These are phyloP conservation scores for Sclerotinia borealis DNA, from an alignment of 2,329 filamentous ascomycete genomes.

Conservation along the genomic window DNA sequence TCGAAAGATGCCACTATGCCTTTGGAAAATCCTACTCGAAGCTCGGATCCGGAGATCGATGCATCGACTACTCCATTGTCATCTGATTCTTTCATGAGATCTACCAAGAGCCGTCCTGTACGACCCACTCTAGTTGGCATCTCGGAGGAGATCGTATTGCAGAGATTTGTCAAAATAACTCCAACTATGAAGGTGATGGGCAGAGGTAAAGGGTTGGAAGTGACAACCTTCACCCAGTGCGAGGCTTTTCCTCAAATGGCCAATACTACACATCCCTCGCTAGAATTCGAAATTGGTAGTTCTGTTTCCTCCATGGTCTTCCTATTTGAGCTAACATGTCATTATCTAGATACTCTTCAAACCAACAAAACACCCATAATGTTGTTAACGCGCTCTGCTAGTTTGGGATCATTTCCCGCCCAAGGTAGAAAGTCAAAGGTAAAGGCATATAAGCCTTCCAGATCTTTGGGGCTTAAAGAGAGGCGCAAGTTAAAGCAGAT, in stretches of 20 bases:
- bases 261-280: not conserved
- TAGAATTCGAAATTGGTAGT: not conserved
- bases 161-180: not conserved
- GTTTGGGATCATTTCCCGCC: not conserved
- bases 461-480: not conserved
- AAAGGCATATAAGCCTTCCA: not conserved
- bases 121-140: not conserved
- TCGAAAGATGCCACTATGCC: not conserved
- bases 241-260: not conserved
- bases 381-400: not conserved
- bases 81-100: not conserved
- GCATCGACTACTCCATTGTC: not conserved
- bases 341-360: not conserved
- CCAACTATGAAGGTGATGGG: not conserved
- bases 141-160: not conserved
- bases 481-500: not conserved
- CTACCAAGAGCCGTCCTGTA: not conserved
- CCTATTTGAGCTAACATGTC: not conserved
- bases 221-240: not conserved
- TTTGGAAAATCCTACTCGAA: not conserved
- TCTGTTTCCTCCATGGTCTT: not conserved
- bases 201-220: not conserved
- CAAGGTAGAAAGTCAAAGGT: not conserved
- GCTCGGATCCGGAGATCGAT: not conserved
- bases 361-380: not conserved